phyloP scores from a whole-genome alignment of 768 basidiomycete genomes.

The Tulasnella sp. region DNA sequence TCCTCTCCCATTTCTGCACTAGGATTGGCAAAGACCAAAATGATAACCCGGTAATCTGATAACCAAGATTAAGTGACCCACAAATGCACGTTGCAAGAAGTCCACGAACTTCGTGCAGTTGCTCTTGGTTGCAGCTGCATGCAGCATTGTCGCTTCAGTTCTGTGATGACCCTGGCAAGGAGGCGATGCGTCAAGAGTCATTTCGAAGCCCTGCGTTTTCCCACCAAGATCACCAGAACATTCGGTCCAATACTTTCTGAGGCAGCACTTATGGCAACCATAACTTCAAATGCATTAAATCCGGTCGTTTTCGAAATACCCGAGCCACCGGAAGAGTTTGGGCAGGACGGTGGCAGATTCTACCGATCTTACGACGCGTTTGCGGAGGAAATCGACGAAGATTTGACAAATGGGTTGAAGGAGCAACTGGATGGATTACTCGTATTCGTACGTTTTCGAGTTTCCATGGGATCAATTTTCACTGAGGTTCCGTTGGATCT shows the following conservation, averaged over 20 bases:
- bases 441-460: neutral
- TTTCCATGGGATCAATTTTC: neutral
- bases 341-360: conserved; percentile 86
- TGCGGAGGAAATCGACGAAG: conserved; percentile 51
- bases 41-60: no score
- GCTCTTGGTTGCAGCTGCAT: no score
- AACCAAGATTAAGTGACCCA: no score
- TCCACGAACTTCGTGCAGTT: no score
- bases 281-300: neutral
- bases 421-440: conserved; percentile 42
- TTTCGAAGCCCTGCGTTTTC: neutral
- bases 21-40: no score
- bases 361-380: conserved; percentile 78
- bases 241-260: no score
- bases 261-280: neutral
- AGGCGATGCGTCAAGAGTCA: neutral
- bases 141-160: no score
- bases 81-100: no score
- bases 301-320: conserved; percentile 46
- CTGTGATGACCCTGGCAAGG: no score
- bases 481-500: neutral
- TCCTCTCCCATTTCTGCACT: no score
- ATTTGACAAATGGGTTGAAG: conserved; percentile 32
- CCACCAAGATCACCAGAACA: neutral
- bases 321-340: conserved; percentile 85